Evolutionary conservation across 139 green algal genomes (phyloP).

Genomic region (Chlorella sp.): DNA sequence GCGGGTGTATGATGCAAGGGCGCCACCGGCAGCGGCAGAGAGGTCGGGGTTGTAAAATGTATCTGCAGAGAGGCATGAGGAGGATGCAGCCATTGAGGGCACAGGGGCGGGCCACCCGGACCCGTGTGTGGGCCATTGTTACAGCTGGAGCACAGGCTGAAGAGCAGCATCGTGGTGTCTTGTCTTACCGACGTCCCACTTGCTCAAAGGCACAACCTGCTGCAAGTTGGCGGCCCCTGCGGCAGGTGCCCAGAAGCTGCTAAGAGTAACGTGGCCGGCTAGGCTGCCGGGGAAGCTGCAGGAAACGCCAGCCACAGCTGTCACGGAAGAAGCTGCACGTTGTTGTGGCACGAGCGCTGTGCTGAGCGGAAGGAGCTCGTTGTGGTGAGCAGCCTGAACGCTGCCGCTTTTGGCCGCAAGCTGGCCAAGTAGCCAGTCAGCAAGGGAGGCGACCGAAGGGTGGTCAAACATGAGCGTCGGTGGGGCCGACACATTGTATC

Average conservation of each 20-base stretch:
- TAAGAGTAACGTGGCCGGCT: no score
- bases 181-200: conserved; percentile 1
- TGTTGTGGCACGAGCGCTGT: background rate
- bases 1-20: conserved; percentile 34
- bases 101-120: background rate
- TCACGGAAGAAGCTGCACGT: background rate
- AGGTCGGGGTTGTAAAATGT: background rate
- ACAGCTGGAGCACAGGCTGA: background rate
- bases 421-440: background rate
- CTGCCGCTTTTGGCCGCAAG: background rate
- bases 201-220: background rate
- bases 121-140: background rate
- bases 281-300: background rate
- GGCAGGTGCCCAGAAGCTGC: no score
- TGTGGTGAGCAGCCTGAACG: background rate
- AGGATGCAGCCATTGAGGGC: no score
- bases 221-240: background rate
- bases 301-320: background rate
- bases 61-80: background rate
- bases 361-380: background rate
- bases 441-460: conserved; percentile 59
- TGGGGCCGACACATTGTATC: conserved; percentile 39
- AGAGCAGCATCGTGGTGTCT: background rate
- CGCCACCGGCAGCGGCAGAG: background rate
- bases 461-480: conserved; percentile 84